Percentiles rank a stretch among this genome's conserved stretches.
phyloP scores from a whole-genome alignment of 2,329 filamentous ascomycete species.

The Aspergillus sp. region DNA sequence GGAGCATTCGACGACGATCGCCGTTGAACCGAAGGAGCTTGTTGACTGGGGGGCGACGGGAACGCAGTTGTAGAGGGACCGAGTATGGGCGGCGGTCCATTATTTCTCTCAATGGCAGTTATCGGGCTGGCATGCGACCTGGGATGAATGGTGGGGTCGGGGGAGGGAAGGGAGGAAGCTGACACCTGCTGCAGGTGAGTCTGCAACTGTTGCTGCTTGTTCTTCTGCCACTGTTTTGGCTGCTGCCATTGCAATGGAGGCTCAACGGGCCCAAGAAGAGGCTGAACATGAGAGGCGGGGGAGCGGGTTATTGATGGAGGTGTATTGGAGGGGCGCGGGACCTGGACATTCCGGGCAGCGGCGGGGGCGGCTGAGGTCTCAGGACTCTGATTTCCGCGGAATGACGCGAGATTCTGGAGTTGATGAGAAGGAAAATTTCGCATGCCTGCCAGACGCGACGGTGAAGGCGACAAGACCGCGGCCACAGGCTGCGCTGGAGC shows the following conservation, averaged over 20 bases:
- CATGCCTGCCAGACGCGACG: conserved; percentile 15
- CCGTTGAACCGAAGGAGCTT: neutral
- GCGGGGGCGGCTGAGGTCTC: neutral
- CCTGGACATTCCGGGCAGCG: conserved; percentile 8
- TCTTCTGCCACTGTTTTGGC: conserved; percentile 14
- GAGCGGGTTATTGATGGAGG: conserved; percentile 1
- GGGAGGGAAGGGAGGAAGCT: conserved; percentile 26
- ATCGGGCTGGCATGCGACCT: conserved; percentile 27
- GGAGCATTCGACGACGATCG: neutral
- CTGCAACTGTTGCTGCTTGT: conserved; percentile 1
- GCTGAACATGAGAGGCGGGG: neutral
- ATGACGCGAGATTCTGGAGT: conserved; percentile 2
- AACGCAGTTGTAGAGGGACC: conserved; percentile 38
- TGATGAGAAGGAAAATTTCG: conserved; percentile 11
- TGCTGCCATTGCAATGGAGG: conserved; percentile 6
- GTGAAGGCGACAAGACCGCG: neutral
- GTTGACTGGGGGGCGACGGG: conserved; percentile 55
- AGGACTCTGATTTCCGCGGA: neutral
- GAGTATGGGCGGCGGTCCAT: neutral
- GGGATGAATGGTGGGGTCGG: conserved; percentile 27
- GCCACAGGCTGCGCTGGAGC: neutral
- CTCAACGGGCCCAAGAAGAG: neutral
- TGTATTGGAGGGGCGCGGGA: neutral
- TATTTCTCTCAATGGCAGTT: conserved; percentile 17
- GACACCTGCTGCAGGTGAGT: conserved; percentile 10